Evolutionary conservation across 1,139 yeast genomes (phyloP).

Genomic region (Yamadazyma triangularis): DNA sequence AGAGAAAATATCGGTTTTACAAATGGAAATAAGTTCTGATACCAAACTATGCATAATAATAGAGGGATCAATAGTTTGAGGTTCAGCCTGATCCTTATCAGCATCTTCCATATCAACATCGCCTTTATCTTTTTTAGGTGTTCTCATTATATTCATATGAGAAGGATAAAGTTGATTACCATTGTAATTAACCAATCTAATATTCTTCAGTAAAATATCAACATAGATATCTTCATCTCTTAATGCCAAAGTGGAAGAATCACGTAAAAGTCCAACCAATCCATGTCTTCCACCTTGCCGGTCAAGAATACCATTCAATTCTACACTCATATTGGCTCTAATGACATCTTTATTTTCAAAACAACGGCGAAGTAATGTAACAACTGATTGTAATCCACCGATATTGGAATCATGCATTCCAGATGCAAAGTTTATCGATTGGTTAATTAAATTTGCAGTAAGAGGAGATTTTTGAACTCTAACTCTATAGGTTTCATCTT

Average conservation of each 20-base stretch:
- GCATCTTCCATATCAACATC: slow-evolving; percentile 36
- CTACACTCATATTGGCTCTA: slow-evolving; percentile 44
- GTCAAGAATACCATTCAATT: slow-evolving; percentile 23
- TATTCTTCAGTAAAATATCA: slow-evolving; percentile 47
- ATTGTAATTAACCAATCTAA: slow-evolving; percentile 46
- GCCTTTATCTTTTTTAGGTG: slow-evolving; percentile 12
- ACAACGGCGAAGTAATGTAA: slow-evolving; percentile 58
- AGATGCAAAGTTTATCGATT: slow-evolving; percentile 2
- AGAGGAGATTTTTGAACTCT: slow-evolving; percentile 40
- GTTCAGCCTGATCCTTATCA: slow-evolving; percentile 9
- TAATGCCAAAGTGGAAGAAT: slow-evolving; percentile 50
- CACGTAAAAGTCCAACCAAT: slow-evolving; percentile 49
- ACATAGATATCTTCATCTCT: slow-evolving; percentile 56
- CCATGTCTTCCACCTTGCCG: slow-evolving; percentile 36
- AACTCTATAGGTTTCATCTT: slow-evolving; percentile 34
- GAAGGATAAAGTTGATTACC: slow-evolving; percentile 19
- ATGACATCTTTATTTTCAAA: slow-evolving; percentile 59
- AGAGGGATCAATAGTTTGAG: slow-evolving; percentile 29
- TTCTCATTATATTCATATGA: slow-evolving; percentile 14
- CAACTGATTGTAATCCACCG: slow-evolving; percentile 14
- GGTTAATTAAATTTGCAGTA: slow-evolving; percentile 11
- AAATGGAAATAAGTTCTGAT: slow-evolving; percentile 58
- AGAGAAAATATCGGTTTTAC: slow-evolving; percentile 48
- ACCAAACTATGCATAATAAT: slow-evolving; percentile 63
- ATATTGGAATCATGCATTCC: slow-evolving; percentile 3